Evolutionary conservation across 1,284 basidiomycete genomes (phyloP).

Genomic region (Coniferiporia sulphurascens): DNA sequence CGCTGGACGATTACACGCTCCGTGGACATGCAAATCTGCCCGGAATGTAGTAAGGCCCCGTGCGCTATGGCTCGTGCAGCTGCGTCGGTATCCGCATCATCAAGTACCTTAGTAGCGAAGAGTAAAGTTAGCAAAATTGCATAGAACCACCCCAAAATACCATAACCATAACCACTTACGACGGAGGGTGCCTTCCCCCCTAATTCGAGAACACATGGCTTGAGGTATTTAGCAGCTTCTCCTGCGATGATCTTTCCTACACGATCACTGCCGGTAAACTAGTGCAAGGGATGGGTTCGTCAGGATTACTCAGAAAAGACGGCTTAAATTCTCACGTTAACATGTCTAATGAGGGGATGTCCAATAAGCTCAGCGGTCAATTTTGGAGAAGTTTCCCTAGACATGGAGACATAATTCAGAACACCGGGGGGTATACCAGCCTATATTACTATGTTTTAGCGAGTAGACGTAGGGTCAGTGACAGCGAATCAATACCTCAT

Average conservation of each 20-base stretch:
- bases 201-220: constrained; percentile 68
- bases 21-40: constrained; percentile 70
- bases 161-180: constrained; percentile 30
- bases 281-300: constrained; percentile 14
- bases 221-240: constrained; percentile 70
- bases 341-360: constrained; percentile 44
- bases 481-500: constrained; percentile 30
- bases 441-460: constrained; percentile 19
- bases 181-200: constrained; percentile 74
- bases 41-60: constrained; percentile 57
- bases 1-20: constrained; percentile 61
- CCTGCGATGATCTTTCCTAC: constrained; percentile 67
- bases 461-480: not conserved
- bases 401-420: constrained; percentile 53
- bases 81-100: constrained; percentile 57
- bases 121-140: too few species aligned
- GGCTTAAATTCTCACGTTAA: constrained; percentile 32
- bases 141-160: not conserved
- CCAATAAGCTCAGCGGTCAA: constrained; percentile 52
- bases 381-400: constrained; percentile 39
- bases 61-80: constrained; percentile 53
- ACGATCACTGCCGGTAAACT: constrained; percentile 69
- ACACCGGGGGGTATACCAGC: constrained; percentile 61
- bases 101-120: constrained; percentile 39
- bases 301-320: not conserved